Evolutionary conservation across 1,284 basidiomycete species (phyloP).

Genomic region (Stygiomarasmius scandens): DNA sequence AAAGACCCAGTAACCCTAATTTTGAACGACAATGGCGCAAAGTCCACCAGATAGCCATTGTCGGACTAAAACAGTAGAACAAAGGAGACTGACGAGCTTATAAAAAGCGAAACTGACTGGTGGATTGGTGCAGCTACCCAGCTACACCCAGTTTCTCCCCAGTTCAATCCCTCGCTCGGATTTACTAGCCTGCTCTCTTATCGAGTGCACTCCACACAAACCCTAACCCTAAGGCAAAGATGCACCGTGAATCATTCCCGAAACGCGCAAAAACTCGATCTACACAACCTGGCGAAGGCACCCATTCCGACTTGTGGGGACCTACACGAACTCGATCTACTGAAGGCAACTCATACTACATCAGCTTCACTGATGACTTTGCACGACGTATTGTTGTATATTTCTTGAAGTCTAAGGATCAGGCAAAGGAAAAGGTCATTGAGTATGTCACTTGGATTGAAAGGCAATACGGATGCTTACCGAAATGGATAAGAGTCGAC

Average conservation of each 20-base stretch:
- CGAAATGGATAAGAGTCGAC: conserved; percentile 30
- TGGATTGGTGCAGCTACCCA: too few relatives aligned
- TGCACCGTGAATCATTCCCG: conserved; percentile 5
- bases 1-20: too few relatives aligned
- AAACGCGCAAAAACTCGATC: not conserved
- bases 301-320: conserved; percentile 15
- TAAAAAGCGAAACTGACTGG: too few relatives aligned
- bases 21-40: too few relatives aligned
- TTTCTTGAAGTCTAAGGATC: conserved; percentile 4
- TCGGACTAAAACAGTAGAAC: too few relatives aligned
- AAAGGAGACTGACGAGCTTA: too few relatives aligned
- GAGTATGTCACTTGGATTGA: conserved; percentile 8
- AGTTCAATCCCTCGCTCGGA: too few relatives aligned
- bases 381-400: conserved; percentile 7
- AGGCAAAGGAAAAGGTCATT: not conserved
- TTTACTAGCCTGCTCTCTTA: too few relatives aligned
- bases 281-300: not conserved
- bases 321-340: not conserved
- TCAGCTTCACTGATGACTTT: conserved; percentile 12
- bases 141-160: too few relatives aligned
- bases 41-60: too few relatives aligned
- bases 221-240: conserved; percentile 12
- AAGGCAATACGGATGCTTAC: not conserved
- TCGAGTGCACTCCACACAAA: too few relatives aligned
- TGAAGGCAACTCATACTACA: conserved; percentile 5